Percentiles rank a stretch among this genome's conserved stretches.
phyloP scores from a whole-genome alignment of 2,329 filamentous ascomycete species.

The Penicillium psychrosexuale region DNA sequence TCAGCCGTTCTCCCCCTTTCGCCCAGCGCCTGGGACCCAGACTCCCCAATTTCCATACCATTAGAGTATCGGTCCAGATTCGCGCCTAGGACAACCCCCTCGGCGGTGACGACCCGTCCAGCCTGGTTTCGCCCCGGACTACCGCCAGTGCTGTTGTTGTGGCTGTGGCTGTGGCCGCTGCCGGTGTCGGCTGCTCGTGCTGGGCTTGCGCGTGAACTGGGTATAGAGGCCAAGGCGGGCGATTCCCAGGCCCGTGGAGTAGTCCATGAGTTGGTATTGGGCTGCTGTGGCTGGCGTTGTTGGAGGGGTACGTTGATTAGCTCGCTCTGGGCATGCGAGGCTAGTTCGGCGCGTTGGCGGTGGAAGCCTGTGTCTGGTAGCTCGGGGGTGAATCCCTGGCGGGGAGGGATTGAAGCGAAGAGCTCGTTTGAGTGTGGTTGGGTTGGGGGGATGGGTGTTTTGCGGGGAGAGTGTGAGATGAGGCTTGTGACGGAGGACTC shows the following conservation, averaged over 20 bases:
- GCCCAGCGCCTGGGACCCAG: not conserved
- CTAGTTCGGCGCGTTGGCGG: slow-evolving; percentile 26
- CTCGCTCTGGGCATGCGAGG: slow-evolving; percentile 24
- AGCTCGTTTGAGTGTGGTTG: not conserved
- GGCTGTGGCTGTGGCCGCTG: not conserved
- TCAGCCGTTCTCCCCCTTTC: not conserved
- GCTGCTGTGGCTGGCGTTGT: slow-evolving; percentile 10
- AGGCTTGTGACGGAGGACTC: not conserved
- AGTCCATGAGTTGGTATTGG: not conserved
- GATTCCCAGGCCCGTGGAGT: not conserved
- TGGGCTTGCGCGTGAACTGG: not conserved
- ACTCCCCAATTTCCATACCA: not conserved
- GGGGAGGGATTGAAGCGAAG: not conserved
- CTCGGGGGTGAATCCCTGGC: slow-evolving; percentile 17
- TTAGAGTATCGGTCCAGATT: slow-evolving; percentile 23
- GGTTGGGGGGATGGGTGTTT: not conserved
- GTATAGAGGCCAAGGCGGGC: not conserved
- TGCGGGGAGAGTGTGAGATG: not conserved
- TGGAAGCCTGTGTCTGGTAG: slow-evolving; percentile 31
- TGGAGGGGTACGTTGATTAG: slow-evolving; percentile 27
- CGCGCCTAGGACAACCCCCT: slow-evolving; percentile 28
- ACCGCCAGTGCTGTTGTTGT: not conserved
- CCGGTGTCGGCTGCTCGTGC: not conserved
- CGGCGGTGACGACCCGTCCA: slow-evolving; percentile 21
- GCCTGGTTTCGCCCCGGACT: not conserved